phyloP scores from a whole-genome alignment of 768 basidiomycete species.

The Suillus occidentalis region DNA sequence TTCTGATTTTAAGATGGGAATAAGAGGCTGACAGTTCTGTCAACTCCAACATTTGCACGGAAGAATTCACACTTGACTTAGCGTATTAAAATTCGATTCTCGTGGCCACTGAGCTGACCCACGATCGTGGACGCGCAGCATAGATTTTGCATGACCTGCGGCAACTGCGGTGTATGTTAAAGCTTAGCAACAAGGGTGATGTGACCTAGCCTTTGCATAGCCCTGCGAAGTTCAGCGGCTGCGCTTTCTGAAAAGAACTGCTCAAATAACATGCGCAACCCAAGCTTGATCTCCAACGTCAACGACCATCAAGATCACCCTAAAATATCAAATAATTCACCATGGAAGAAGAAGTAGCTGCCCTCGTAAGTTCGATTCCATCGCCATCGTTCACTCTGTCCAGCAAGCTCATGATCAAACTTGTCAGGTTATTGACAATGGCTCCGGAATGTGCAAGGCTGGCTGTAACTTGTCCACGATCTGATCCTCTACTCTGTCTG shows the following conservation, averaged over 20 bases:
- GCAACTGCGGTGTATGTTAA: not conserved
- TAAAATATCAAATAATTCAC: constrained; percentile 19
- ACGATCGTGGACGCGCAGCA: not conserved
- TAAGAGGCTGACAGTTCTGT: not conserved
- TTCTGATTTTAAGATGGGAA: not conserved
- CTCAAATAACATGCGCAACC: not conserved
- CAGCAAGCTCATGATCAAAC: constrained; percentile 3
- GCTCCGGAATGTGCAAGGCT: constrained; percentile 99
- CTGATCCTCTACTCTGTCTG: constrained; percentile 18
- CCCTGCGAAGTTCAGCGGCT: not conserved
- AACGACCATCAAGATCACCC: not conserved
- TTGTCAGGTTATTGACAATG: constrained; percentile 81
- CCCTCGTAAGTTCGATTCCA: constrained; percentile 38
- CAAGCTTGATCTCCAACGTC: not conserved
- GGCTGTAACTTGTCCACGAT: constrained; percentile 67
- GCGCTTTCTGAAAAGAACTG: not conserved
- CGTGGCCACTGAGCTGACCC: not conserved
- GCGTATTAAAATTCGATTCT: not conserved
- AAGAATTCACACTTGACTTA: not conserved
- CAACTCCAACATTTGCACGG: not conserved
- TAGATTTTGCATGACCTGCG: not conserved
- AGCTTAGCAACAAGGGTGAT: not conserved
- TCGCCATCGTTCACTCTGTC: constrained; percentile 5
- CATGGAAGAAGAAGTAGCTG: constrained; percentile 71
- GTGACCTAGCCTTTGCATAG: not conserved